These are phyloP conservation scores for Beauveria medogensis DNA, from an alignment of 2,329 filamentous ascomycete genomes.

Conservation along the genomic window DNA sequence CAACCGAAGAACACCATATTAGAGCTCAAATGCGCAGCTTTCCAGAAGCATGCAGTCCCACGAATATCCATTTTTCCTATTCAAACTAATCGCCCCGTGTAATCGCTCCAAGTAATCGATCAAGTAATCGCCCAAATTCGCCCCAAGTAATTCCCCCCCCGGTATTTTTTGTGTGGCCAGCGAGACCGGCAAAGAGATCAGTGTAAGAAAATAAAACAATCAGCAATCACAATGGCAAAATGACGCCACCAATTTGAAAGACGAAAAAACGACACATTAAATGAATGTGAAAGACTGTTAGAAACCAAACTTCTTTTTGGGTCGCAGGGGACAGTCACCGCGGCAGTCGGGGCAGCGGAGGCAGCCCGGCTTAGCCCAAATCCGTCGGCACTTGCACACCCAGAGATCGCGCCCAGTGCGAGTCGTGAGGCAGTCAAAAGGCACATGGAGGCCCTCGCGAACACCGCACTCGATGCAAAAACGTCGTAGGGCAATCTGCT, in stretches of 20 bases:
- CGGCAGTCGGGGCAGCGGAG: slow-evolving; percentile 28
- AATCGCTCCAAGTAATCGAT: too few species aligned
- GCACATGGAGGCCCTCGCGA: slow-evolving; percentile 27
- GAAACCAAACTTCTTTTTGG: slow-evolving; percentile 23
- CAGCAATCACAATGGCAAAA: not conserved
- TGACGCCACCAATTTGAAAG: not conserved
- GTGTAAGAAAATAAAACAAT: not conserved
- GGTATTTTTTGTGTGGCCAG: not conserved
- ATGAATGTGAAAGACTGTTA: not conserved
- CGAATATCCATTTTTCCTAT: not conserved
- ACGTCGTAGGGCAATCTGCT: slow-evolving; percentile 26
- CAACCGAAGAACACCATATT: not conserved
- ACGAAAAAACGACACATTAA: not conserved
- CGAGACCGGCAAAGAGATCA: not conserved
- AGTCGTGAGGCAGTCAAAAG: slow-evolving; percentile 30
- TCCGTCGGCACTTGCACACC: slow-evolving; percentile 30
- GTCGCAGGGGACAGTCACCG: slow-evolving; percentile 27
- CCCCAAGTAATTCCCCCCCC: not conserved
- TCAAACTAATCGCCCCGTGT: not conserved
- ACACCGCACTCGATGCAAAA: slow-evolving; percentile 37
- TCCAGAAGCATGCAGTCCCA: not conserved
- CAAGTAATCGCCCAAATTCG: not conserved
- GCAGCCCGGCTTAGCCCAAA: slow-evolving; percentile 29
- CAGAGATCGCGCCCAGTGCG: slow-evolving; percentile 30
- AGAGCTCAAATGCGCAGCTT: not conserved